Evolutionary conservation across 164 flowering plant genomes (phyloP), one percentile per base, ranked within the genome.

Genomic region (Echeveria elegans): DNA sequence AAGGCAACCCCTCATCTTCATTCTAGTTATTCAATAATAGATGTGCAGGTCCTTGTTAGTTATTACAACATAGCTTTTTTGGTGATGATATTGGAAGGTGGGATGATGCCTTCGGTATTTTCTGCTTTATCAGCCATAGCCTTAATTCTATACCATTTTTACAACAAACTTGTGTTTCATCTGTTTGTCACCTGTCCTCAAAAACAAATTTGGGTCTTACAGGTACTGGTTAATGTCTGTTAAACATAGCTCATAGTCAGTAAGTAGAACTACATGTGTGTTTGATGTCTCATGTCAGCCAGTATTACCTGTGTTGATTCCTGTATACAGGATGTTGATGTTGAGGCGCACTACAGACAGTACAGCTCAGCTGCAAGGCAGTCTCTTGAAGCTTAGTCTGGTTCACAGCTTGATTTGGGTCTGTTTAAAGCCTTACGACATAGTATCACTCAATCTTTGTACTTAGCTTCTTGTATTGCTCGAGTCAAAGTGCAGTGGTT

Each of bases 311-410:
- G 28, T 15, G 30, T 19, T 41, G 52, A 12, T 58, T 67, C 63
- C 59, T 53, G 26, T 66, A 74, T 76, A 72, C 70, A 90, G 97
- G 97, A 85, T 50, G 77, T 81, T 68, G 95, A 90, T 71, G 79
- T 94, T 73, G 82, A 83, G 75, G 72, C 88, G 63, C 80, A 74
- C 36, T 94, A 86, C 79, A 84, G 71, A 77, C 75, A 63, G 67
- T 90, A 86, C 77, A 83, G 90, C 63, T 26, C 71, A 41, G 69
- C 79, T 69, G 86, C 95, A 58, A 83, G 88, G 77, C 77, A 70
- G 21, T 90, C 96, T 64, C 95, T 94, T 72, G 96, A 89, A 77
- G 88, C 90, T 40, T 94, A 97, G 98, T 86, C 90, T 69, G 88
- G 83, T 69, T 70, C 82, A 76, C 83, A 86, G 78, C 77, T 90